Percentiles rank a stretch among this genome's conserved stretches.
Conservation (phyloP, 2,329 filamentous ascomycete species). For the Phoma sp. region DNA sequence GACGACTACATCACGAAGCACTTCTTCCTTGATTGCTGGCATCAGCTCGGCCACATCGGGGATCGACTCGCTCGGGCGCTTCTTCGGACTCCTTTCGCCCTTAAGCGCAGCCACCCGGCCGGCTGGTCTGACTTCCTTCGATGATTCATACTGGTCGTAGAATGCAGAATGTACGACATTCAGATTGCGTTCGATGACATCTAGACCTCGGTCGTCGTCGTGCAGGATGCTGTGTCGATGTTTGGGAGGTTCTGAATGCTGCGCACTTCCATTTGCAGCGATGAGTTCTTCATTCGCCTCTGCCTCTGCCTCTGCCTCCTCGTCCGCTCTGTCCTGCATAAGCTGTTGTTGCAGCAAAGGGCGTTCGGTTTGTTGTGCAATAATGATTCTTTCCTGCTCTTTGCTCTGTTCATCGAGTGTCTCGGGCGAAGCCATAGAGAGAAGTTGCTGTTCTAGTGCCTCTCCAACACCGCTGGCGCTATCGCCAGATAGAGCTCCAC, state of each 20-base stretch:
- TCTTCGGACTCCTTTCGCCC: constrained; percentile 58
- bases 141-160: constrained; percentile 78
- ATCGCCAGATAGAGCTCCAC: constrained; percentile 23
- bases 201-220: constrained; percentile 85
- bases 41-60: constrained; percentile 89
- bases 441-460: constrained; percentile 74
- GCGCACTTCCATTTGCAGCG: constrained; percentile 48
- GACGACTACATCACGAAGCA: constrained; percentile 76
- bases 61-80: constrained; percentile 62
- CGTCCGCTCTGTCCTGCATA: constrained; percentile 83
- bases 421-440: constrained; percentile 75
- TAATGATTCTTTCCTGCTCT: constrained; percentile 85
- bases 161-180: constrained; percentile 77
- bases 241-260: constrained; percentile 44
- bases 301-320: constrained; percentile 58
- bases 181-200: constrained; percentile 76
- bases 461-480: constrained; percentile 56
- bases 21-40: constrained; percentile 76
- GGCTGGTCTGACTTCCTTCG: constrained; percentile 50
- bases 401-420: constrained; percentile 78
- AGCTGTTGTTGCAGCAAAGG: constrained; percentile 93
- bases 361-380: constrained; percentile 86
- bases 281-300: constrained; percentile 55
- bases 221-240: constrained; percentile 78
- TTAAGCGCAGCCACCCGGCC: constrained; percentile 58